These are phyloP conservation scores for Myxozyma geophila DNA, from an alignment of 805 yeast species.

Conservation along the genomic window DNA sequence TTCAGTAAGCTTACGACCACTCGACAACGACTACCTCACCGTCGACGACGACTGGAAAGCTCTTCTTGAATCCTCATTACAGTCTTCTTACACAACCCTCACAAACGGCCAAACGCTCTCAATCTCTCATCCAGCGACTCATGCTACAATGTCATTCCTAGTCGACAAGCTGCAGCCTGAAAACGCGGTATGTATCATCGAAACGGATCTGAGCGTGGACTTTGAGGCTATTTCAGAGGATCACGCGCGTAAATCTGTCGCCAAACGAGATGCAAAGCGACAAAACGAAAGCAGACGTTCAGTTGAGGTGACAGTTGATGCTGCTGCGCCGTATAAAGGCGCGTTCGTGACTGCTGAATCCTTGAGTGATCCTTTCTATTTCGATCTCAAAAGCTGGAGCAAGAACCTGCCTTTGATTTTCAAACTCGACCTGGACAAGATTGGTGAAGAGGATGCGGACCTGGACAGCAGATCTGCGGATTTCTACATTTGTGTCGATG, in stretches of 20 bases:
- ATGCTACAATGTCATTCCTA: constrained; percentile 37
- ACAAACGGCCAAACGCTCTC: constrained; percentile 49
- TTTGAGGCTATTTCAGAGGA: constrained; percentile 51
- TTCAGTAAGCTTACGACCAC: constrained; percentile 51
- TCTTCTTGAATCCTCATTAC: constrained; percentile 57
- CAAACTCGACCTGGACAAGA: constrained; percentile 8
- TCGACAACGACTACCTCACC: constrained; percentile 42
- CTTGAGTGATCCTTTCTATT: constrained; percentile 19
- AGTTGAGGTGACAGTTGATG: background rate
- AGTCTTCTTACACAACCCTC: constrained; percentile 56
- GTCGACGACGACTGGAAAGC: constrained; percentile 57
- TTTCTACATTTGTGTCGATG: constrained; percentile 28
- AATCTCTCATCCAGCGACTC: constrained; percentile 43
- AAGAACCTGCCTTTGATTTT: constrained; percentile 35
- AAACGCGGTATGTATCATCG: constrained; percentile 58
- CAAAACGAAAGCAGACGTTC: constrained; percentile 8
- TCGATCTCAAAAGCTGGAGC: constrained; percentile 40
- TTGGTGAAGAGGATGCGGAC: constrained; percentile 33
- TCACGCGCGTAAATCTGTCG: constrained; percentile 49
- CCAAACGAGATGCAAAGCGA: constrained; percentile 31
- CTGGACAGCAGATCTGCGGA: constrained; percentile 28
- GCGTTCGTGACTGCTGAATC: constrained; percentile 4
- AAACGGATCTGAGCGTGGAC: constrained; percentile 57
- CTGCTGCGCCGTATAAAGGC: constrained; percentile 29
- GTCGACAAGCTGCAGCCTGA: constrained; percentile 49